A percentile compares a stretch with the other conserved stretches of the same genome.
Conservation (phyloP, 2,329 filamentous ascomycete genomes). For the Fusarium sublunatum region DNA sequence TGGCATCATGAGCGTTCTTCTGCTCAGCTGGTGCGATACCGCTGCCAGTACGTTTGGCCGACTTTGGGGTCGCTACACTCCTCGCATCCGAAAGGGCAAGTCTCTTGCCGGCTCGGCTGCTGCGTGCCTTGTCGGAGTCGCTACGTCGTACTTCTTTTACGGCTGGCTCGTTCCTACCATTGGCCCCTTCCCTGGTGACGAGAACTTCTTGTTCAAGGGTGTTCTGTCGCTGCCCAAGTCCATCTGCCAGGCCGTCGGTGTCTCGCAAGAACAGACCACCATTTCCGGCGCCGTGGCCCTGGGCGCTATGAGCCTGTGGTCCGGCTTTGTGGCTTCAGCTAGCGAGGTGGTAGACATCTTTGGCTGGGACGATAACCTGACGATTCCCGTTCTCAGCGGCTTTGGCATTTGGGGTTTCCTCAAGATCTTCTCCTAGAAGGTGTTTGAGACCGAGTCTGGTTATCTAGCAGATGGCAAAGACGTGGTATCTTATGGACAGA, state of each 20-base stretch:
- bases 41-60: slow-evolving; percentile 95
- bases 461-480: background rate
- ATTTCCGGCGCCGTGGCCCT: slow-evolving; percentile 79
- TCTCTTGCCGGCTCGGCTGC: slow-evolving; percentile 89
- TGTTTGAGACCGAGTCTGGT: slow-evolving; percentile 1
- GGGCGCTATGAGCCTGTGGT: slow-evolving; percentile 83
- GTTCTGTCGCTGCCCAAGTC: slow-evolving; percentile 74
- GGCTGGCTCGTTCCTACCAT: slow-evolving; percentile 80
- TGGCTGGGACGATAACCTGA: slow-evolving; percentile 97
- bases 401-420: slow-evolving; percentile 91
- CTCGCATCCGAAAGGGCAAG: slow-evolving; percentile 85
- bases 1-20: slow-evolving; percentile 85
- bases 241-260: slow-evolving; percentile 69
- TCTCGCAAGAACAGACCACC: slow-evolving; percentile 67
- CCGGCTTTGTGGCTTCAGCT: slow-evolving; percentile 86
- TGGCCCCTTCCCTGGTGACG: slow-evolving; percentile 75
- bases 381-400: slow-evolving; percentile 92
- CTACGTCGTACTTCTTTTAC: slow-evolving; percentile 88
- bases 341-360: slow-evolving; percentile 94
- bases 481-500: slow-evolving; percentile 10
- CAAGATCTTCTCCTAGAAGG: slow-evolving; percentile 77
- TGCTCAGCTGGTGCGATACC: slow-evolving; percentile 98
- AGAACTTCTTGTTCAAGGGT: slow-evolving; percentile 81
- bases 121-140: slow-evolving; percentile 84
- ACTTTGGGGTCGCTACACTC: slow-evolving; percentile 89